These are phyloP conservation scores for Taiozyma sp. DNA, from an alignment of 1,139 yeast species.

Conservation along the genomic window DNA sequence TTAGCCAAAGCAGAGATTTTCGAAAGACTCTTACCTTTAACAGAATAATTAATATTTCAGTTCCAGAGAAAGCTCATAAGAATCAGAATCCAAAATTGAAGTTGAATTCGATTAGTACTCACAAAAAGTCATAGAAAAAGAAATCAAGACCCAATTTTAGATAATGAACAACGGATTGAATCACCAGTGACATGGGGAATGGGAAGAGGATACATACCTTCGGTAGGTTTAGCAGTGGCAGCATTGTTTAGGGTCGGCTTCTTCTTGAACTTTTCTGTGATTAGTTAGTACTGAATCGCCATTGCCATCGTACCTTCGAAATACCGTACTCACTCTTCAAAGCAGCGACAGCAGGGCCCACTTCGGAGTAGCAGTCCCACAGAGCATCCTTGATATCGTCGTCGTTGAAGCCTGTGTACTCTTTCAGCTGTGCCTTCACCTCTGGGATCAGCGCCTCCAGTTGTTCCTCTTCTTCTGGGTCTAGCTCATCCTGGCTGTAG, in stretches of 20 bases:
- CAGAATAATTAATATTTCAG: neutral
- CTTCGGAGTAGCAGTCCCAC: conserved; percentile 55
- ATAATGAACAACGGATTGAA: neutral
- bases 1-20: conserved; percentile 48
- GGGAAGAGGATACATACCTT: conserved; percentile 16
- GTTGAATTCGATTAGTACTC: neutral
- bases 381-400: conserved; percentile 54
- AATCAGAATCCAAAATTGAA: neutral
- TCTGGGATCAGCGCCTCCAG: conserved; percentile 39
- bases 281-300: neutral
- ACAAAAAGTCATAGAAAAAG: neutral
- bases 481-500: conserved; percentile 34
- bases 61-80: neutral
- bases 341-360: conserved; percentile 49
- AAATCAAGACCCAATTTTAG: conserved; percentile 8
- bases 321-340: conserved; percentile 35
- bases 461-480: conserved; percentile 47
- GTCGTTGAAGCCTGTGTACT: conserved; percentile 45
- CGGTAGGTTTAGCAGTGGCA: neutral
- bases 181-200: neutral
- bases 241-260: conserved; percentile 3
- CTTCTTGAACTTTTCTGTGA: conserved; percentile 15
- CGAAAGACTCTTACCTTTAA: conserved; percentile 19
- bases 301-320: neutral
- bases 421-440: conserved; percentile 32